Evolutionary conservation across 352 stramenopile genomes (phyloP).

Genomic region (Phytopythium montanum): DNA sequence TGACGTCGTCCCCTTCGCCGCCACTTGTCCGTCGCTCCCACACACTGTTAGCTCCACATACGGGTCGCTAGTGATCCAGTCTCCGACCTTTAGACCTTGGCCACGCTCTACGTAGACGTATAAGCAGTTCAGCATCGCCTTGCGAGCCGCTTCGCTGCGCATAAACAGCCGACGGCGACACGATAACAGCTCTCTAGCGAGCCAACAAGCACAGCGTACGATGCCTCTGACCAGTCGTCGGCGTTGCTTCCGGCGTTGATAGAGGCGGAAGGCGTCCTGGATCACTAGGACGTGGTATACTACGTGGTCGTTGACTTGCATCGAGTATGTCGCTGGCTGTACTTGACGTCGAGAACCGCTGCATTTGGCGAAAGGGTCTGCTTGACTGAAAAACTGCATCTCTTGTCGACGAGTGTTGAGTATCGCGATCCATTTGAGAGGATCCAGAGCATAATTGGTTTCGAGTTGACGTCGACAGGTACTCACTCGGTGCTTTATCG

Average conservation of each 20-base stretch:
- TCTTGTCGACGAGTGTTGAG: constrained; percentile 50
- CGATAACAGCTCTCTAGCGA: constrained; percentile 19
- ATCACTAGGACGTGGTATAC: constrained; percentile 68
- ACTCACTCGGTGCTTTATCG: constrained; percentile 30
- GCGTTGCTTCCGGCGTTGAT: constrained; percentile 14
- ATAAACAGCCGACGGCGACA: constrained; percentile 19
- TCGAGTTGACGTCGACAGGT: constrained; percentile 16
- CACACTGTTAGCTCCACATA: constrained; percentile 44
- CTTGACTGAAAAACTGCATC: constrained; percentile 54
- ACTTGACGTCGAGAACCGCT: constrained; percentile 10
- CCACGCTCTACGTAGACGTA: constrained; percentile 53
- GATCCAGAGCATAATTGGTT: constrained; percentile 20
- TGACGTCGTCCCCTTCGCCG: constrained; percentile 42
- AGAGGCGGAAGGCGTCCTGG: constrained; percentile 57
- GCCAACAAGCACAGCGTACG: constrained; percentile 22
- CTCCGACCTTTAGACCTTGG: constrained; percentile 37
- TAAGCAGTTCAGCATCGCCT: constrained; percentile 47
- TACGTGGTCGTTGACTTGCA: constrained; percentile 46
- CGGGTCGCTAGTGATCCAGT: constrained; percentile 61
- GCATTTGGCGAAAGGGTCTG: constrained; percentile 11
- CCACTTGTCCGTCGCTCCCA: constrained; percentile 16
- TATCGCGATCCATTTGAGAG: constrained; percentile 50
- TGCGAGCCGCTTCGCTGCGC: constrained; percentile 23
- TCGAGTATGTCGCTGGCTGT: constrained; percentile 39
- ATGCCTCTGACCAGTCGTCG: constrained; percentile 29